Evolutionary conservation across 768 basidiomycete species (phyloP), one percentile per base, ranked within the genome.

Genomic region (Leccinum pellstonianum): DNA sequence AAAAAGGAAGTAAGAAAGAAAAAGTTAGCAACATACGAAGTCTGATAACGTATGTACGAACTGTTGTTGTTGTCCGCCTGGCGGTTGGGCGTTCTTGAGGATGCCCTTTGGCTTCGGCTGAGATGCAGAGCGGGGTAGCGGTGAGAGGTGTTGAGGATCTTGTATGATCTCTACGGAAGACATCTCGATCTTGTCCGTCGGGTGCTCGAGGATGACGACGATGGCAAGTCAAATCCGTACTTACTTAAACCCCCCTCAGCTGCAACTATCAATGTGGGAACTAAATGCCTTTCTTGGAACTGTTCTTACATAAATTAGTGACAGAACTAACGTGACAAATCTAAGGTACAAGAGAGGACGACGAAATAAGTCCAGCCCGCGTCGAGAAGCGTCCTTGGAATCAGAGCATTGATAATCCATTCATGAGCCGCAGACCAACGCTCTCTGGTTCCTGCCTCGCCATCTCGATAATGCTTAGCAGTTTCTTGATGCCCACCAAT

Each of bases 391-490:
- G 35, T n/a, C 8, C 49, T 23, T n/a, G 37, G 14, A 56, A 65
- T 65, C 56, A 71, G 54, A 90, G 80, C 56, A 35, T 35, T 35
- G 33, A 35, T 35, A 93, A 71, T 38, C 84, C 85, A 51, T 78
- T 80, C 57, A 81, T 81, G 60, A 94, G 73, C 59, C 91, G 80
- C 67, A 88, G 85, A 29, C 84, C 91, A 15, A 86, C 89, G 62
- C 86, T 87, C 53, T 91, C 87, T 1, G 93, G 93, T 68, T 97
- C 96, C 77, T 98, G 97, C 68, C 96, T 82, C 52, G 95, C 92
- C 95, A 97, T 98, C 81, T 99, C 97, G 19, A 95, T 81, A 57
- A 91, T 81, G 60, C 87, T 93, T 70, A 99, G 73, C 72, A 99
- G 68, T 76, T 91, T 95, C 85, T 98, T 98, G 68, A 99, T 86